Conservation (phyloP, 306 rosid species). For the Comarum palustre region DNA sequence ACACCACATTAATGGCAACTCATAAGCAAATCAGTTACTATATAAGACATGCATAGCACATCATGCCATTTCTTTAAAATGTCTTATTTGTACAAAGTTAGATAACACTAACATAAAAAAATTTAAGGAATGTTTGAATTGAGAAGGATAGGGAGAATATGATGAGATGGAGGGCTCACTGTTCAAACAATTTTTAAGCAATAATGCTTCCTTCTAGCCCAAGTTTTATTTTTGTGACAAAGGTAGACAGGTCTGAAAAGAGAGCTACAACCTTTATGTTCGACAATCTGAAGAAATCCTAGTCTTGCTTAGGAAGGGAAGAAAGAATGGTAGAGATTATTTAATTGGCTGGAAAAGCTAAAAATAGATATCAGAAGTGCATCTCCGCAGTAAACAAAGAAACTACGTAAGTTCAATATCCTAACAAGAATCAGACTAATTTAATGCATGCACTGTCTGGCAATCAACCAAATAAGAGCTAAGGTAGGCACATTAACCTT, state of each 20-base stretch:
- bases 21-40: background rate
- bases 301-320: background rate
- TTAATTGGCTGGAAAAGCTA: background rate
- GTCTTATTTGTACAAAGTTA: background rate
- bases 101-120: background rate
- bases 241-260: background rate
- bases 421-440: conserved; percentile 2
- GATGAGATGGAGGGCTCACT: background rate
- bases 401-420: background rate
- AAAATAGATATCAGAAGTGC: background rate
- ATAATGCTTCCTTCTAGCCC: background rate
- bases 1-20: background rate
- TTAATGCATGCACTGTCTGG: too few species aligned
- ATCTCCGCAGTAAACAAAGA: background rate
- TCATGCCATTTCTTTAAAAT: background rate
- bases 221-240: background rate
- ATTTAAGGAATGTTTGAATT: background rate
- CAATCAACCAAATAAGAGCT: background rate
- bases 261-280: background rate
- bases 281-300: too few species aligned
- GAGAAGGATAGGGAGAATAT: background rate
- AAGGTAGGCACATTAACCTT: conserved; percentile 12
- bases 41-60: background rate
- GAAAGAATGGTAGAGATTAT: background rate
- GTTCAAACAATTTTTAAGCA: background rate